Percentiles rank a stretch among this genome's conserved stretches.
phyloP scores from a whole-genome alignment of 768 basidiomycete genomes.

The Boletus rubroflammeus region DNA sequence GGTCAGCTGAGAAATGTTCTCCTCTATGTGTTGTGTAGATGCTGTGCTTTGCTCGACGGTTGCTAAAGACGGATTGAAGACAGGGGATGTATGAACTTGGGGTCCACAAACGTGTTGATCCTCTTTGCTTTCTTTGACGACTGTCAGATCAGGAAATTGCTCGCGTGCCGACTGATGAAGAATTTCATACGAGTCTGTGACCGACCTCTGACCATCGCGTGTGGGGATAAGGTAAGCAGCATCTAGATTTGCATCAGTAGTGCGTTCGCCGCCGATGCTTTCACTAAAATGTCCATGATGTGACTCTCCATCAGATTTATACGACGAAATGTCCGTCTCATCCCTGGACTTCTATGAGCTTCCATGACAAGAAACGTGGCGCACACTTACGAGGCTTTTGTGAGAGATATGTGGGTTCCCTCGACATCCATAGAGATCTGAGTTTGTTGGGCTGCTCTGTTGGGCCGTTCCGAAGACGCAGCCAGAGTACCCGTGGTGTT shows the following conservation, averaged over 20 bases:
- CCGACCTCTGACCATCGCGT: not conserved
- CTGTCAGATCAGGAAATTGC: not conserved
- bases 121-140: not conserved
- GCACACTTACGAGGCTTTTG: not conserved
- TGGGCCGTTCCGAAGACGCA: not conserved
- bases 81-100: not conserved
- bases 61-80: not conserved
- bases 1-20: not conserved
- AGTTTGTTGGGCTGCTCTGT: not conserved
- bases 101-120: not conserved
- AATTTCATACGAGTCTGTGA: not conserved
- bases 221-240: not conserved
- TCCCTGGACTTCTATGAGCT: conserved; percentile 4
- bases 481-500: not conserved
- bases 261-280: not conserved
- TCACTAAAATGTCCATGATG: not conserved
- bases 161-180: not conserved
- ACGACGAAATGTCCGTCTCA: not conserved
- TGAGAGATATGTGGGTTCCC: not conserved
- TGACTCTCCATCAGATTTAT: not conserved
- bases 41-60: not conserved
- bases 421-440: not conserved
- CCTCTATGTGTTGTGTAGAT: not conserved
- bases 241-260: not conserved
- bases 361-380: not conserved